phyloP scores from a whole-genome alignment of 2,329 filamentous ascomycete genomes.

The Aotearoamyces nothofagi region DNA sequence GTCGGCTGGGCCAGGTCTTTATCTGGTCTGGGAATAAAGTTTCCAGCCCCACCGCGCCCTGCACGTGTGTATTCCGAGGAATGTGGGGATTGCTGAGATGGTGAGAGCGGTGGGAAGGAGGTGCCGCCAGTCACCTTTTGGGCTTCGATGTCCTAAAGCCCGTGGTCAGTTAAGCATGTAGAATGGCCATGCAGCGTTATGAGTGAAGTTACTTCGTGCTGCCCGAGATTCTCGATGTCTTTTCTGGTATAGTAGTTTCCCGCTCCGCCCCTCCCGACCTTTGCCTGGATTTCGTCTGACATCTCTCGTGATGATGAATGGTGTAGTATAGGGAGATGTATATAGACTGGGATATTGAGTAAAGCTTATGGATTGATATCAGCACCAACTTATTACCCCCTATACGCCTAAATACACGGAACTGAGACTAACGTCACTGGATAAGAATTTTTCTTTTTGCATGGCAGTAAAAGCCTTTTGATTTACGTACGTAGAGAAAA shows the following conservation, averaged over 20 bases:
- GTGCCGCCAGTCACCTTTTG: too few species aligned
- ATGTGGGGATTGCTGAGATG: slow-evolving; percentile 10
- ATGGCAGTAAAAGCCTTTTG: too few species aligned
- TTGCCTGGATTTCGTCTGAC: slow-evolving; percentile 18
- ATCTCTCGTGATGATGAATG: too few species aligned
- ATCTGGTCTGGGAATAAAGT: slow-evolving; percentile 27
- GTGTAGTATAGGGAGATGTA: too few species aligned
- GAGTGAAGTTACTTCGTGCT: too few species aligned
- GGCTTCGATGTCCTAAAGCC: slow-evolving; percentile 24
- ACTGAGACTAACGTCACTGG: too few species aligned
- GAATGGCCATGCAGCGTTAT: slow-evolving; percentile 1
- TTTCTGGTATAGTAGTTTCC: slow-evolving; percentile 44
- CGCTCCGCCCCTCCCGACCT: slow-evolving; percentile 46
- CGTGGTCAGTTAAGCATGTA: slow-evolving; percentile 10
- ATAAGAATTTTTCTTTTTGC: too few species aligned
- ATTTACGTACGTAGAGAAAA: too few species aligned
- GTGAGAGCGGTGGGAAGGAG: slow-evolving; percentile 12
- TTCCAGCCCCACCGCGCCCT: slow-evolving; percentile 48
- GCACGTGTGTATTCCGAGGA: slow-evolving; percentile 22
- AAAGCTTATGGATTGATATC: too few species aligned
- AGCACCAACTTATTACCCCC: too few species aligned
- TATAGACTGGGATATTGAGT: too few species aligned
- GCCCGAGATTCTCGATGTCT: slow-evolving; percentile 30
- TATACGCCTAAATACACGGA: too few species aligned
- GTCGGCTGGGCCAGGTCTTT: slow-evolving; percentile 7